Percentiles rank a stretch among this genome's conserved stretches.
Evolutionary conservation across 2,329 filamentous ascomycete genomes (phyloP).

Genomic region (Sphaerostilbella broomeana): DNA sequence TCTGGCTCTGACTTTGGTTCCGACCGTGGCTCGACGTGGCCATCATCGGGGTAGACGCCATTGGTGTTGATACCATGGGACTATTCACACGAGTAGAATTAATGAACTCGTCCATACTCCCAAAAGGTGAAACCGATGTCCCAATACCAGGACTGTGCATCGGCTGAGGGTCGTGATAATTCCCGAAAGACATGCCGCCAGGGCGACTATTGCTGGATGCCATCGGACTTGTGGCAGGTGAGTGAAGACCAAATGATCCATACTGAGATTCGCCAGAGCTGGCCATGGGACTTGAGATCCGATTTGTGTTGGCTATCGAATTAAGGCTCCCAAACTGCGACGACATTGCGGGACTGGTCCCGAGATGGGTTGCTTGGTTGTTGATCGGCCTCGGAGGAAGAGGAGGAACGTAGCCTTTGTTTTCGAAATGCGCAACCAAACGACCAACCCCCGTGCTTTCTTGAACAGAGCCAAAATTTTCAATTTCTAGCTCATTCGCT

Average conservation of each 20-base stretch:
- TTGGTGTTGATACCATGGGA: constrained; percentile 19
- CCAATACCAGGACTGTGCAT: constrained; percentile 23
- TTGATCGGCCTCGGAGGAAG: constrained; percentile 30
- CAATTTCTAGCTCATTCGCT: constrained; percentile 23
- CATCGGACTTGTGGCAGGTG: constrained; percentile 28
- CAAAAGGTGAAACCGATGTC: constrained; percentile 25
- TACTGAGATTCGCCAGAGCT: constrained; percentile 28
- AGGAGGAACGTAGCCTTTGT: constrained; percentile 30
- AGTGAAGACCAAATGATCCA: constrained; percentile 24
- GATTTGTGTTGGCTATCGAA: constrained; percentile 19
- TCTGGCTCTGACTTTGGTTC: too few relatives aligned
- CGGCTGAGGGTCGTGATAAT: constrained; percentile 26
- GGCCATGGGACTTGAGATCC: constrained; percentile 27
- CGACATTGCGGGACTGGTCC: constrained; percentile 22
- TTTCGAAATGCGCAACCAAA: constrained; percentile 36
- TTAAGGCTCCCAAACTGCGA: constrained; percentile 28
- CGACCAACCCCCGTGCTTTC: constrained; percentile 26
- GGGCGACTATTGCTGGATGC: constrained; percentile 21
- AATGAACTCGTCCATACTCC: constrained; percentile 29
- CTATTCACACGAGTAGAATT: constrained; percentile 22
- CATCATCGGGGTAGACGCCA: constrained; percentile 20
- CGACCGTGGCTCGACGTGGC: constrained; percentile 16
- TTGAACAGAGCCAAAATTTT: constrained; percentile 21
- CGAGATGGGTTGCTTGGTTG: constrained; percentile 23
- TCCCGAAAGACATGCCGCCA: constrained; percentile 24